phyloP scores from a whole-genome alignment of 257 asterid species.

The Coffea canephora region DNA sequence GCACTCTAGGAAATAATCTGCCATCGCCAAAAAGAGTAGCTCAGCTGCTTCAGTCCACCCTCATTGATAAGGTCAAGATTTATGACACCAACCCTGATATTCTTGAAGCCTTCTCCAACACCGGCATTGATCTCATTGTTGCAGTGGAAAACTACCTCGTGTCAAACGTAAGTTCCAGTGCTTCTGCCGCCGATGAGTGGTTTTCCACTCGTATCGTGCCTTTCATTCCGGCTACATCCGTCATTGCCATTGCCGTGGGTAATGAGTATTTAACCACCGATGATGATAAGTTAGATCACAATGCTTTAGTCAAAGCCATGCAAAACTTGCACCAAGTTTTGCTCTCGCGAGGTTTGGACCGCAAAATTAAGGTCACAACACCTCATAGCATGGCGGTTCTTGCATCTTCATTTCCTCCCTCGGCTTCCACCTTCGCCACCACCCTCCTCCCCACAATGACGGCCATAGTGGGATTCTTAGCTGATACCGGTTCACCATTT shows the following conservation, averaged over 20 bases:
- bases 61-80: slow-evolving; percentile 53
- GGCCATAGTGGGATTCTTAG: slow-evolving; percentile 45
- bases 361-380: slow-evolving; percentile 58
- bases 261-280: slow-evolving; percentile 59
- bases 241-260: slow-evolving; percentile 52
- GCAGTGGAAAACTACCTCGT: slow-evolving; percentile 50
- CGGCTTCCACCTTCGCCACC: slow-evolving; percentile 53
- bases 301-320: slow-evolving; percentile 52
- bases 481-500: slow-evolving; percentile 53
- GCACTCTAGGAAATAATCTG: slow-evolving; percentile 67
- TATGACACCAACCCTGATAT: slow-evolving; percentile 64
- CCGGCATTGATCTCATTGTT: slow-evolving; percentile 60
- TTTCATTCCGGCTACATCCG: slow-evolving; percentile 61
- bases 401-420: slow-evolving; percentile 68
- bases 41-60: slow-evolving; percentile 59
- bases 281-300: slow-evolving; percentile 38
- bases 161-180: slow-evolving; percentile 36
- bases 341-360: slow-evolving; percentile 42
- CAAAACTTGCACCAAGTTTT: slow-evolving; percentile 45
- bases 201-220: slow-evolving; percentile 45
- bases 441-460: slow-evolving; percentile 54
- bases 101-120: slow-evolving; percentile 61
- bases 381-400: slow-evolving; percentile 71
- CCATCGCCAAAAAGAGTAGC: slow-evolving; percentile 63
- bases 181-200: slow-evolving; percentile 48